These are phyloP conservation scores for Erythrophleum ivorense DNA, from an alignment of 331 rosid species.

Conservation along the genomic window DNA sequence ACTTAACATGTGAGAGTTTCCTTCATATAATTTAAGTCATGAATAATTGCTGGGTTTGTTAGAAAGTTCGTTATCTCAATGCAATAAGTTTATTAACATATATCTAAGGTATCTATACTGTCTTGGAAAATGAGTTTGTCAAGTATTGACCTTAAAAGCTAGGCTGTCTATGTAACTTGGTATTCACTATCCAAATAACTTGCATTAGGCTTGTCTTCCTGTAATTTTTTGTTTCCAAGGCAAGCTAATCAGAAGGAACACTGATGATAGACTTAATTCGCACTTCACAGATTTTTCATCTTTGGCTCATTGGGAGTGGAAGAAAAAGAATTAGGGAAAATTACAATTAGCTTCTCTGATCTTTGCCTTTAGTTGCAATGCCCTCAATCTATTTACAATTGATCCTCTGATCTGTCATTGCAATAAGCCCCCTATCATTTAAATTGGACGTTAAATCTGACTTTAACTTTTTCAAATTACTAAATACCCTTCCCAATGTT, in stretches of 20 bases:
- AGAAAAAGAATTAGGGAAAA: background rate
- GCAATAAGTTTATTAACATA: background rate
- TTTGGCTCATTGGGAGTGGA: too few relatives aligned
- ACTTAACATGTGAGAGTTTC: background rate
- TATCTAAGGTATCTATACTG: background rate
- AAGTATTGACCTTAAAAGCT: conserved; percentile 4
- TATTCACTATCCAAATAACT: background rate
- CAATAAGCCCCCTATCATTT: background rate
- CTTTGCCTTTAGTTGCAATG: background rate
- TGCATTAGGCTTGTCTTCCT: background rate
- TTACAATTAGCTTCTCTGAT: background rate
- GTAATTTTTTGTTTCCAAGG: background rate
- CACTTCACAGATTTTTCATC: background rate
- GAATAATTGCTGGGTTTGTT: background rate
- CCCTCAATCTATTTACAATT: background rate
- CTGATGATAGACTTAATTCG: background rate
- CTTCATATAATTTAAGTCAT: background rate
- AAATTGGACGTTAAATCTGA: background rate
- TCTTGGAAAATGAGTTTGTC: background rate
- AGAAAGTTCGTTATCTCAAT: background rate
- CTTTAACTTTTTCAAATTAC: background rate
- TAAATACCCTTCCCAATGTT: background rate
- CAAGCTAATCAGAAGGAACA: background rate
- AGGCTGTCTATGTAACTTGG: background rate
- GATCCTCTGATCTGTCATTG: background rate